A percentile compares a stretch with the other conserved stretches of the same genome.
phyloP scores from a whole-genome alignment of 2,329 filamentous ascomycete species.

The Fusarium coffeatum region DNA sequence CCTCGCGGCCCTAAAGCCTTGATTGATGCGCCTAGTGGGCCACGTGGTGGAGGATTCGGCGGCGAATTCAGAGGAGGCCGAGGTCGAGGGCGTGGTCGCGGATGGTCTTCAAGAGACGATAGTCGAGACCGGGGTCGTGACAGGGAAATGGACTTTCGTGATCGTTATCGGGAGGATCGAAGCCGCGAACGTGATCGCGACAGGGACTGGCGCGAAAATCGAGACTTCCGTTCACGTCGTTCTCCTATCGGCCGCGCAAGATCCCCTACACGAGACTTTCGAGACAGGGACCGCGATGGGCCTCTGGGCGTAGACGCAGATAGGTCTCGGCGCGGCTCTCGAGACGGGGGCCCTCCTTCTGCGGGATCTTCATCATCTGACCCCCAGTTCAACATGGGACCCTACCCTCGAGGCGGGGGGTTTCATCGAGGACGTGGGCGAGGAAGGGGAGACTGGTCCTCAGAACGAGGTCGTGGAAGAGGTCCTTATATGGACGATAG shows the following conservation, averaged over 20 bases:
- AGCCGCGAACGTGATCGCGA: constrained; percentile 69
- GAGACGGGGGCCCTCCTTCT: constrained; percentile 76
- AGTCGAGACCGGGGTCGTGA: constrained; percentile 70
- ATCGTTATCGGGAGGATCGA: constrained; percentile 70
- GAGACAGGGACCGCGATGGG: constrained; percentile 67
- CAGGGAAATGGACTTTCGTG: constrained; percentile 69
- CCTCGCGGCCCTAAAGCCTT: constrained; percentile 85
- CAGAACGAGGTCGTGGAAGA: constrained; percentile 65
- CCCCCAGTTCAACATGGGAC: constrained; percentile 65
- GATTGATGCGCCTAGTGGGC: constrained; percentile 75
- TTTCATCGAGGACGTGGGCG: constrained; percentile 66
- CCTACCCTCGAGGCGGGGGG: constrained; percentile 66
- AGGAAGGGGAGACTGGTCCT: constrained; percentile 56
- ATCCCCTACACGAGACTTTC: constrained; percentile 75
- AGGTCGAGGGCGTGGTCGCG: constrained; percentile 67
- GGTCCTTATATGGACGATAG: constrained; percentile 69
- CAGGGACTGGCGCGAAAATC: constrained; percentile 57
- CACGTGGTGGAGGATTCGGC: constrained; percentile 73
- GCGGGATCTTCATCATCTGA: constrained; percentile 79
- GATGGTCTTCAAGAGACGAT: constrained; percentile 69
- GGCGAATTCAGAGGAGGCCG: constrained; percentile 69
- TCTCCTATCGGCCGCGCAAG: constrained; percentile 70
- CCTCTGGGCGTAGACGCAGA: constrained; percentile 74
- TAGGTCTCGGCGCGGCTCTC: constrained; percentile 73
- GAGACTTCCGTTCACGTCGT: constrained; percentile 60